Conservation (phyloP, 1,284 basidiomycete genomes). For the Ganoderma leucocontextum region DNA sequence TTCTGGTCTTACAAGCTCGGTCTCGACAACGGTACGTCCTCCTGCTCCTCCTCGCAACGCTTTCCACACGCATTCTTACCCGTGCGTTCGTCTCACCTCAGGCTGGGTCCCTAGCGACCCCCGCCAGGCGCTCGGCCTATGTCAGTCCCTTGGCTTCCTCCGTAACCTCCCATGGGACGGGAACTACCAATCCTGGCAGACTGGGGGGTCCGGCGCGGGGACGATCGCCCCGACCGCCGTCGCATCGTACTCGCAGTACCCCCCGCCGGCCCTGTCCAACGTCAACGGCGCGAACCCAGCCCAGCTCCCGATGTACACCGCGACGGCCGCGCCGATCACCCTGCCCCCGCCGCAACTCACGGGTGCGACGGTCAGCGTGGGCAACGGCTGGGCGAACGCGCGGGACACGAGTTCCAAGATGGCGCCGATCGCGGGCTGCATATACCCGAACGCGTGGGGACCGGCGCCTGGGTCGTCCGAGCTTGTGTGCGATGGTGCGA, state of each 20-base stretch:
- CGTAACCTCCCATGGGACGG: slow-evolving; percentile 60
- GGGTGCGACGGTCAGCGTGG: slow-evolving; percentile 54
- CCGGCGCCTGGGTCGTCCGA: slow-evolving; percentile 43
- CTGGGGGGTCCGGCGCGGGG: slow-evolving; percentile 77
- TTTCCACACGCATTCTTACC: background rate
- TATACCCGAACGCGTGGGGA: slow-evolving; percentile 69
- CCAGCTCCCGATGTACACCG: slow-evolving; percentile 69
- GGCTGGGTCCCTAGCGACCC: slow-evolving; percentile 87
- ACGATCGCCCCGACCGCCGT: slow-evolving; percentile 58
- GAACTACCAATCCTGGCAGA: slow-evolving; percentile 72
- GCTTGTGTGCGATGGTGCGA: slow-evolving; percentile 36
- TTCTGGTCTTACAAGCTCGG: slow-evolving; percentile 64
- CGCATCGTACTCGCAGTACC: slow-evolving; percentile 59
- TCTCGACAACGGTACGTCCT: slow-evolving; percentile 51
- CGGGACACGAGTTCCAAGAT: slow-evolving; percentile 61
- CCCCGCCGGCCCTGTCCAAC: slow-evolving; percentile 59
- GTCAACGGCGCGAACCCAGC: slow-evolving; percentile 52
- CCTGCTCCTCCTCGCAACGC: background rate
- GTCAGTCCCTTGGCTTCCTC: slow-evolving; percentile 56
- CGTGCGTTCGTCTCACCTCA: background rate
- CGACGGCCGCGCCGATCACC: slow-evolving; percentile 66
- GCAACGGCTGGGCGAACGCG: slow-evolving; percentile 77
- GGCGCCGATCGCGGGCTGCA: slow-evolving; percentile 64
- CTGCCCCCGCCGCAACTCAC: slow-evolving; percentile 68
- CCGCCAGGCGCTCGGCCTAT: slow-evolving; percentile 68